A percentile compares a stretch with the other conserved stretches of the same genome.
phyloP scores from a whole-genome alignment of 768 basidiomycete genomes.

The Pulveroboletus frians region DNA sequence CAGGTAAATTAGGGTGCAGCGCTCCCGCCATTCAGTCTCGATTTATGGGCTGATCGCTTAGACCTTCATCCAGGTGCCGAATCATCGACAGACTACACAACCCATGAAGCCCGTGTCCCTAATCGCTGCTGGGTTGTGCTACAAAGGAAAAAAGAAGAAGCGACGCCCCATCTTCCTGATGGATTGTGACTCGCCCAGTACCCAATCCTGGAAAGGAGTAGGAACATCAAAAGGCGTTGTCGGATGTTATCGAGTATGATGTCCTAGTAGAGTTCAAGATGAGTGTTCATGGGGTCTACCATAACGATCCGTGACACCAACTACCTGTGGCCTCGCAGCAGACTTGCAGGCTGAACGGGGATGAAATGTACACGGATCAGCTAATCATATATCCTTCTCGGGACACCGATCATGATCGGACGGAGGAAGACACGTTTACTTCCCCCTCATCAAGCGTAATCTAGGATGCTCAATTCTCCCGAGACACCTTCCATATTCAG shows the following conservation, averaged over 20 bases:
- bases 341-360: slow-evolving; percentile 57
- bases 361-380: neutral
- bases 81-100: slow-evolving; percentile 74
- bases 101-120: slow-evolving; percentile 66
- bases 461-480: slow-evolving; percentile 96
- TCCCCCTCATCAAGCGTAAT: slow-evolving; percentile 1
- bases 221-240: slow-evolving; percentile 97
- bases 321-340: slow-evolving; percentile 84
- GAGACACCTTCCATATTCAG: slow-evolving; percentile 94
- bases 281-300: slow-evolving; percentile 91
- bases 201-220: slow-evolving; percentile 87
- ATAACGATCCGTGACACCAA: slow-evolving; percentile 92
- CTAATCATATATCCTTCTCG: slow-evolving; percentile 73
- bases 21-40: slow-evolving; percentile 93
- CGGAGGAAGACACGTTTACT: slow-evolving; percentile 85
- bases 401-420: slow-evolving; percentile 95
- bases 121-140: slow-evolving; percentile 74
- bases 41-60: slow-evolving; percentile 71
- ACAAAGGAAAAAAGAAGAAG: slow-evolving; percentile 98
- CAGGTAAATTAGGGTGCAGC: slow-evolving; percentile 87
- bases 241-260: slow-evolving; percentile 95
- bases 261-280: slow-evolving; percentile 80
- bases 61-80: slow-evolving; percentile 85
- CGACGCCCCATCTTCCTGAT: slow-evolving; percentile 37
- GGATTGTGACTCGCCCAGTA: neutral